These are phyloP conservation scores for Fusarium camptoceras DNA, from an alignment of 2,329 filamentous ascomycete genomes.

Conservation along the genomic window DNA sequence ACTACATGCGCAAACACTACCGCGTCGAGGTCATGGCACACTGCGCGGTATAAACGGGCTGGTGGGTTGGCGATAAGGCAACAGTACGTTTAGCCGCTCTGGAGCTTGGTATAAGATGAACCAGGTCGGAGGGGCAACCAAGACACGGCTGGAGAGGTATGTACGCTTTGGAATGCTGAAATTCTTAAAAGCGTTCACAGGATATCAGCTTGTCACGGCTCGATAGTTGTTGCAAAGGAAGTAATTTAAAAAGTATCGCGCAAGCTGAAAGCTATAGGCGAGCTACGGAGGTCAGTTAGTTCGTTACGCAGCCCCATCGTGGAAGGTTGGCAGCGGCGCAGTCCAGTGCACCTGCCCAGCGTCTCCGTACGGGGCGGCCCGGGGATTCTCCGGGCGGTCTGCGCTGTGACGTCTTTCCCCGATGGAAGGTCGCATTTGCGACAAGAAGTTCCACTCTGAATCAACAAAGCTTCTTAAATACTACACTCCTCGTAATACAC, in stretches of 20 bases:
- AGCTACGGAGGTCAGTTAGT: conserved; percentile 45
- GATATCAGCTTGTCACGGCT: not conserved
- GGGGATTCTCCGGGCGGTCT: conserved; percentile 45
- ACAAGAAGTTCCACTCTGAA: conserved; percentile 29
- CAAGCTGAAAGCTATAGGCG: conserved; percentile 41
- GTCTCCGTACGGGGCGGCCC: conserved; percentile 37
- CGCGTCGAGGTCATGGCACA: conserved; percentile 45
- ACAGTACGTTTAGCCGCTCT: conserved; percentile 25
- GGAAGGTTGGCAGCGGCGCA: conserved; percentile 40
- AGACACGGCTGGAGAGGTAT: not conserved
- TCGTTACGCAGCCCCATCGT: conserved; percentile 42
- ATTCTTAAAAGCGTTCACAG: not conserved
- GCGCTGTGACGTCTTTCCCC: conserved; percentile 43
- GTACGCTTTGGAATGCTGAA: conserved; percentile 4
- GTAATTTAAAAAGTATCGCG: conserved; percentile 24
- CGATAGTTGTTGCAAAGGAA: conserved; percentile 3
- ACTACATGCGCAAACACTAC: conserved; percentile 49
- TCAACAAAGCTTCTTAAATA: conserved; percentile 27
- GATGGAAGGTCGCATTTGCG: conserved; percentile 32
- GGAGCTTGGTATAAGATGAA: conserved; percentile 39
- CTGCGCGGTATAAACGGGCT: conserved; percentile 38
- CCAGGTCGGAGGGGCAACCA: conserved; percentile 35
- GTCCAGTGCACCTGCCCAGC: conserved; percentile 24
- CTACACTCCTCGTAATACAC: conserved; percentile 20
- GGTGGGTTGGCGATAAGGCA: conserved; percentile 35